Base-by-base conservation (phyloP, 345 rosid genomes). In the Rhizophora mangle region DNA sequence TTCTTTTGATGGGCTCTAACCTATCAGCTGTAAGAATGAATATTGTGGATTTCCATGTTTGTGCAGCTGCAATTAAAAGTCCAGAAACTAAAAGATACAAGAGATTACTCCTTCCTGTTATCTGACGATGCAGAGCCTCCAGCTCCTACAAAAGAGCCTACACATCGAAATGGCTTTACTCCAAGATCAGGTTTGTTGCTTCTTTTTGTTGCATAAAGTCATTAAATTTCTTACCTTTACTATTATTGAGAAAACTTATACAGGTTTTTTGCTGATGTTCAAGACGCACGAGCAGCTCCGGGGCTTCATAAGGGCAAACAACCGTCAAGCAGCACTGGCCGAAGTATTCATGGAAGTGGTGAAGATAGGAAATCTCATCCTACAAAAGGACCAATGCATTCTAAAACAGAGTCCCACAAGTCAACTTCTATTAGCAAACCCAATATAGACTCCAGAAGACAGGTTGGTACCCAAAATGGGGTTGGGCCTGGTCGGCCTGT, bases 101-200 rank as follows among this genome's bases (percentile, higher is more conserved):
- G 98, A 78, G 99, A 95, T 75, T 95, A 95, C 82, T 95, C 99
- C 24, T 95, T 92, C 69, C 82, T 95, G 57, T 76, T 87, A 21
- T 81, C 92, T 11, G 94, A 95, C 64, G 96, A 92, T 70, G 88
- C 82, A 8, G 87, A 82, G 54, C 83, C 82, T 69, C 90, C 98
- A 65, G 88, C 82, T 68, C 74, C 89, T 43, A 64, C 80, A n/a
- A 88, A 76, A 73, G 86, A 78, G n/a, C 71, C 89, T 70, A 65
- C 72, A 11, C 56, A 81, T 39, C 84, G 72, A 52, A 78, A 64
- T 71, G 72, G 66, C 69, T 65, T 81, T 27, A 68, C 66, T 74
- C 82, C 81, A 52, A 71, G 58, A 58, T 80, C 84, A 54, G 89
- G 96, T 88, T 69, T 64, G 84, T 63, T 82, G 27, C 37, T 76